Base-by-base conservation (phyloP, 2,329 filamentous ascomycete species). In the Ceratocystis diversiconidia region DNA sequence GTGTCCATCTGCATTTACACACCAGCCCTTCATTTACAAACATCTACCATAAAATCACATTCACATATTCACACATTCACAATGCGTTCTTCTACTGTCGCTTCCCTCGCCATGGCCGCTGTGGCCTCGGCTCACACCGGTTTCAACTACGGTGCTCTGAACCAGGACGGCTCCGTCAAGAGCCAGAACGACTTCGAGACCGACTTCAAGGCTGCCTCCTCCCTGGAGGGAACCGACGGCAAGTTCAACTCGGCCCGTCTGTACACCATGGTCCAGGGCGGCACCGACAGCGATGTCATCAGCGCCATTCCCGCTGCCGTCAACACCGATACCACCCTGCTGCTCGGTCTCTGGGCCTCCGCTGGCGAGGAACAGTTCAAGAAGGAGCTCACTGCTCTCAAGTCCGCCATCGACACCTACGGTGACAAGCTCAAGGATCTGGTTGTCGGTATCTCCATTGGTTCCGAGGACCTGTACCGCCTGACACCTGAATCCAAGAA, bases 401-500 rank as follows among this genome's bases (percentile, higher is more conserved):
- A 82, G 73, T 76, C 79, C 55, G 88, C 90, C 70, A 87, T 92
- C 69, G 70, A 75, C 61, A 79, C 84, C 72, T 91, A 90, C 73
- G 89, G 89, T 66, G 75, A 77, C 8, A 76, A 80, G 61, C 85
- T 95, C 71, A 80, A 81, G 48, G 77, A 80, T 65, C 78, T 88
- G 19, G 84, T 95, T 55, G 86, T 85, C 66, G 91, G 89, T 74
- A 92, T 95, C 76, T 92, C 89, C 0, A 84, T 95, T 64, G 91
- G 91, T 68, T 88, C 82, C 70, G 91, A 96, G 79, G 91, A 96
- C 74, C 81, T 94, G 55, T 94, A 94, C 80, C 87, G 89, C 72
- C 82, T 81, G 75, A 89, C 89, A 0, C 81, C 83, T n/a, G 86
- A 80, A 8, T 89, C 88, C 65, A 81, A 86, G 68, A 75, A 78